Conservation (phyloP, 1,139 yeast genomes). For the Torulaspora globosa region DNA sequence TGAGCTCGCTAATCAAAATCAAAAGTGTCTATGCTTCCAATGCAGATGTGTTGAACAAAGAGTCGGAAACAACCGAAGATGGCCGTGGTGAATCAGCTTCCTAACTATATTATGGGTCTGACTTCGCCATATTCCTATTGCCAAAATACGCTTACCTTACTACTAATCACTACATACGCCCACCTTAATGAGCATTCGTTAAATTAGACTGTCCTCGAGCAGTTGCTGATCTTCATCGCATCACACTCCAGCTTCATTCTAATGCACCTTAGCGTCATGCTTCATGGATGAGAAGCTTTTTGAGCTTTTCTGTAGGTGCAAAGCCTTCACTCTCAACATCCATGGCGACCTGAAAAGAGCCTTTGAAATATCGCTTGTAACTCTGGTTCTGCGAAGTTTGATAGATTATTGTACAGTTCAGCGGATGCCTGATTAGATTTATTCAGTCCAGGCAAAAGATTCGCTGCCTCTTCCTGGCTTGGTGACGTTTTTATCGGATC, state of each 20-base stretch:
- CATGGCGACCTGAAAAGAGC: neutral
- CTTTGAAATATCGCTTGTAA: conserved; percentile 2
- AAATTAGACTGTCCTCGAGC: neutral
- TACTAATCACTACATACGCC: conserved; percentile 8
- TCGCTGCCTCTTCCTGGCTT: conserved; percentile 2
- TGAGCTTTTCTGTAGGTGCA: neutral
- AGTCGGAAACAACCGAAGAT: neutral
- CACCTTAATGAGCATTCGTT: neutral
- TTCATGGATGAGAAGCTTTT: no score
- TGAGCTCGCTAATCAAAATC: neutral
- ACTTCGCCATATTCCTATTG: neutral
- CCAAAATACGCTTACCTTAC: neutral
- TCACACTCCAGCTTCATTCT: no score
- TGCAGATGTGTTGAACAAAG: neutral
- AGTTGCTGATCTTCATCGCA: neutral
- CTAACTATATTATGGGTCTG: neutral
- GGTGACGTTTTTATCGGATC: neutral
- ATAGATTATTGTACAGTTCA: conserved; percentile 10
- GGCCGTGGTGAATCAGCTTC: no score
- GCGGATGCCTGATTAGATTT: conserved; percentile 9
- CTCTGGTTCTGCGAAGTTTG: conserved; percentile 5
- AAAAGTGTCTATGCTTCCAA: neutral
- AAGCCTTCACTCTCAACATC: neutral
- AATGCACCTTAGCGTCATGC: no score
- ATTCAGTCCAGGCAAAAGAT: conserved; percentile 15